Evolutionary conservation across 768 basidiomycete species (phyloP).

Genomic region (Multifurca ochricompacta): DNA sequence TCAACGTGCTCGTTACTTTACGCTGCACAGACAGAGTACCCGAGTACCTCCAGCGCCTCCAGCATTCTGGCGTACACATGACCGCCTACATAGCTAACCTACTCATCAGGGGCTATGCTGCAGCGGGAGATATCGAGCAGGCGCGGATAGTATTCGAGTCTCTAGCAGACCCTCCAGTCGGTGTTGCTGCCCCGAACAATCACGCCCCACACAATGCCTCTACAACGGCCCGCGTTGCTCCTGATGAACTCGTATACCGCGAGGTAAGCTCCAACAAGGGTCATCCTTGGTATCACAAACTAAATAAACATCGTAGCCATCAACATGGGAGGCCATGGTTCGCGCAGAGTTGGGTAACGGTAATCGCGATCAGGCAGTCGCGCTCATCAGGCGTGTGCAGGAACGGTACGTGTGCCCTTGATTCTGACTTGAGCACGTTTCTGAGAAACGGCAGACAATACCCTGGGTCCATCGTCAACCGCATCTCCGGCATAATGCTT

Average conservation of each 20-base stretch:
- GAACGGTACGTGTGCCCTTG: conserved; percentile 44
- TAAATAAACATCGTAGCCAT: conserved; percentile 44
- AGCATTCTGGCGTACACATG: conserved; percentile 61
- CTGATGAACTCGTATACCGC: conserved; percentile 64
- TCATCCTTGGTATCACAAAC: conserved; percentile 12
- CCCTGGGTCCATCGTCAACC: conserved; percentile 69
- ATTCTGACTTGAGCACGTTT: conserved; percentile 8
- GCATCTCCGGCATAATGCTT: conserved; percentile 75
- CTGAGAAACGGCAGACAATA: conserved; percentile 46
- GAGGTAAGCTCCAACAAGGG: conserved; percentile 62
- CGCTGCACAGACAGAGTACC: conserved; percentile 74
- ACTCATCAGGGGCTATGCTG: conserved; percentile 65
- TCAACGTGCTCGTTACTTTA: conserved; percentile 78
- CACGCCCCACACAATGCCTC: conserved; percentile 63
- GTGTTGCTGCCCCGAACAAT: conserved; percentile 84
- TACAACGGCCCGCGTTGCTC: conserved; percentile 28
- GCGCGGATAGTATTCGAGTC: conserved; percentile 75
- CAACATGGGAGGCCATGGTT: conserved; percentile 95
- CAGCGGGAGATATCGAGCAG: conserved; percentile 57
- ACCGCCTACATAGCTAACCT: conserved; percentile 94
- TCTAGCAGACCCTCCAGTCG: conserved; percentile 70
- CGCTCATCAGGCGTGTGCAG: conserved; percentile 62
- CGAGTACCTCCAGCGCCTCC: conserved; percentile 55
- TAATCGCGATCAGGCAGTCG: conserved; percentile 59
- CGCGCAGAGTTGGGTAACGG: conserved; percentile 80